Base-by-base conservation (phyloP, 1,284 basidiomycete species). In the Tilletiopsis washingtonensis region DNA sequence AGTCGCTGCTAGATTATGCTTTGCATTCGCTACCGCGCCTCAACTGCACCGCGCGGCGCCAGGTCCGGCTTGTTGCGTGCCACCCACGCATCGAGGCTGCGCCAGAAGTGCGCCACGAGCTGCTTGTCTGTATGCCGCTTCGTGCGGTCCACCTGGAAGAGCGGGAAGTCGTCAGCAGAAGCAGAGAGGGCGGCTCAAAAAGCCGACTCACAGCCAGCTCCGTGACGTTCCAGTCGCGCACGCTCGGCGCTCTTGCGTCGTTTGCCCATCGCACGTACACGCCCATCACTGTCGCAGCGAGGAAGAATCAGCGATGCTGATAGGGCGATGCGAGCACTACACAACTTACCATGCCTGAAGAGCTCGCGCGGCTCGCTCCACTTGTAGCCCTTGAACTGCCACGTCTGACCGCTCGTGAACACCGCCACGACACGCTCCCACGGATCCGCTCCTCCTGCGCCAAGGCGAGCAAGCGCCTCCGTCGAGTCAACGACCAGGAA, bases 311-410 rank as follows among this genome's bases (percentile, higher is more conserved):
- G n/a, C 29, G 9, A 34, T 34, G 29, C 29, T 34, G n/a, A 9
- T 9, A 34, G n/a, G 29, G n/a, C 9, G 29, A 34, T 34, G 9
- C 29, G 29, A 34, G 29, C n/a, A 9, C n/a, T 34, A n/a, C 29
- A 34, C 12, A 6, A 50, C 81, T 51, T 58, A 91, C 90, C 89
- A 70, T 97, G 85, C 70, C 91, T 86, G 76, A 97, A 97, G 24
- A 97, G 76, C 48, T 85, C 81, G 56, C 83, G 83, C 1, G 93
- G 91, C 62, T 97, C 90, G 45, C 80, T 83, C 91, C 91, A 97
- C 72, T 90, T 90, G 77, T 97, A 98, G 25, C 86, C 84, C 59
- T 85, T 81, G 76, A 98, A 98, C 74, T 97, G 93, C 93, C 93
- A 98, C 43, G 85, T 84, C 66, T 97, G 93, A 2, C 93, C 93